Evolutionary conservation across 192 early-diverging fungal genomes (phyloP).

Genomic region (Backusella macrospora): DNA sequence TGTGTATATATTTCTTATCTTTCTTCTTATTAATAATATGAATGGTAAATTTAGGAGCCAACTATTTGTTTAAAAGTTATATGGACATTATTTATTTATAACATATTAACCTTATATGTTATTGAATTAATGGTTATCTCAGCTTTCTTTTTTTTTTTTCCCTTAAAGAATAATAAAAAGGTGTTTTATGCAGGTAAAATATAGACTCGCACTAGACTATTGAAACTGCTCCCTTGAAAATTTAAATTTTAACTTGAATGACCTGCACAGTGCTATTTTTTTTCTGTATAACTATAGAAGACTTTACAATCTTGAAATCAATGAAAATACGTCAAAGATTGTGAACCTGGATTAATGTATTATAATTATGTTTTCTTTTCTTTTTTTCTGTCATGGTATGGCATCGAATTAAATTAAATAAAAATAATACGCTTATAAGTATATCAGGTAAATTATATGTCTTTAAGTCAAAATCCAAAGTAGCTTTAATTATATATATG

Average conservation of each 20-base stretch:
- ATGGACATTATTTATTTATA: slow-evolving; percentile 2
- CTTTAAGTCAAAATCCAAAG: too few species aligned
- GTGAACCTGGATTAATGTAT: neutral
- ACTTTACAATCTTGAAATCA: neutral
- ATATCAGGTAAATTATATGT: too few species aligned
- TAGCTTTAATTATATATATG: too few species aligned
- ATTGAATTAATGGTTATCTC: neutral
- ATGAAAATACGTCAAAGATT: neutral
- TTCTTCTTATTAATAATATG: neutral
- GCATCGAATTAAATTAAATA: too few species aligned
- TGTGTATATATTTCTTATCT: neutral
- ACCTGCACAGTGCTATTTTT: neutral
- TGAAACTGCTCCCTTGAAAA: neutral
- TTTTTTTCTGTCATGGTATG: neutral
- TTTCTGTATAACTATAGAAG: neutral
- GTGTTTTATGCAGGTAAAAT: slow-evolving; percentile 3
- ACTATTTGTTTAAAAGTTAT: neutral
- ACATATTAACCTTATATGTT: slow-evolving; percentile 2
- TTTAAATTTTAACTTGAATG: neutral
- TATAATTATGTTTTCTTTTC: neutral
- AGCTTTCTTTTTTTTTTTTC: neutral
- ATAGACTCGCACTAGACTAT: neutral
- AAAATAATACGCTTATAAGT: too few species aligned
- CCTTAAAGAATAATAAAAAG: slow-evolving; percentile 1
- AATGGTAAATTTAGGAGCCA: neutral